phyloP scores from a whole-genome alignment of 352 stramenopile species.

The Pythium scleroteichum region DNA sequence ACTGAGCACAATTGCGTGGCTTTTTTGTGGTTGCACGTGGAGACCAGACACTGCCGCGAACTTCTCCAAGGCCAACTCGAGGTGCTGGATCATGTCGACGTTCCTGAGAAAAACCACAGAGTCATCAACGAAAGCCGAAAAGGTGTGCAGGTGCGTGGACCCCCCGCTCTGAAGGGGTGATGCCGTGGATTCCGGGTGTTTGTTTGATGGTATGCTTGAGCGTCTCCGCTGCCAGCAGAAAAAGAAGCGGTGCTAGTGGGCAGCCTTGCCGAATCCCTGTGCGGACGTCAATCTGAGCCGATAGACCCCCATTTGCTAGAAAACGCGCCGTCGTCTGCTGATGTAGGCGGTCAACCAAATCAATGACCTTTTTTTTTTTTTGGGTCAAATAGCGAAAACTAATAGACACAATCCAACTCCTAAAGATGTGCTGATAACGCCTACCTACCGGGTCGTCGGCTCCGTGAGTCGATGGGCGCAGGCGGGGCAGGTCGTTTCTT shows the following conservation, averaged over 20 bases:
- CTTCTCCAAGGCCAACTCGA: neutral
- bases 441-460: too few relatives aligned
- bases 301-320: conserved; percentile 19
- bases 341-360: conserved; percentile 11
- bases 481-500: too few relatives aligned
- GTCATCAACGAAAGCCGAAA: conserved; percentile 30
- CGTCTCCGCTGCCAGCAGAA: conserved; percentile 22
- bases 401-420: too few relatives aligned
- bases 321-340: conserved; percentile 6
- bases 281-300: neutral
- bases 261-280: conserved; percentile 28
- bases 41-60: conserved; percentile 18
- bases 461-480: too few relatives aligned
- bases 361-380: conserved; percentile 8
- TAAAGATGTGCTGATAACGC: too few relatives aligned
- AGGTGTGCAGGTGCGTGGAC: neutral
- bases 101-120: conserved; percentile 10
- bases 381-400: too few relatives aligned
- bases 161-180: neutral
- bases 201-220: conserved; percentile 7
- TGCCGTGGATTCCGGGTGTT: neutral
- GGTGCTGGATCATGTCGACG: neutral
- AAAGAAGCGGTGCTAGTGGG: conserved; percentile 27
- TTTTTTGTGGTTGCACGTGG: conserved; percentile 17
- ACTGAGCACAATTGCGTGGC: neutral